These are phyloP conservation scores for Leishmania guyanensis DNA, from an alignment of 208 protist species.

Conservation along the genomic window DNA sequence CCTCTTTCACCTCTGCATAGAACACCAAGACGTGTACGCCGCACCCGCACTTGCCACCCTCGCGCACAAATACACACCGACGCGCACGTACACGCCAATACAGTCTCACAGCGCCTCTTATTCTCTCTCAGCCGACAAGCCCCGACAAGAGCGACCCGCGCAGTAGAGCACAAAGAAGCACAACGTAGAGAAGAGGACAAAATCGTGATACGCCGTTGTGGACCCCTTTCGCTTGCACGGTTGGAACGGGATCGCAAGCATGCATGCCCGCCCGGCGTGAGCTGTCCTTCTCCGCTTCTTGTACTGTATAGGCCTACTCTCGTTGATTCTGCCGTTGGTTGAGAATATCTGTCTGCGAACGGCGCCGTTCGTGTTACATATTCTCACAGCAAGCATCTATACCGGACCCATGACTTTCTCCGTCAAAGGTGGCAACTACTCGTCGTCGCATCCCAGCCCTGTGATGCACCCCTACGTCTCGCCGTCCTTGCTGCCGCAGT, in stretches of 20 bases:
- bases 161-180: too few relatives aligned
- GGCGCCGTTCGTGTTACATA: not conserved
- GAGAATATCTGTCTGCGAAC: not conserved
- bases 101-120: not conserved
- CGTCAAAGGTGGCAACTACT: slow-evolving; percentile 55
- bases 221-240: not conserved
- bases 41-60: not conserved
- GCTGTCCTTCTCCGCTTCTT: not conserved
- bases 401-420: slow-evolving; percentile 65
- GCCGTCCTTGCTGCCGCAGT: slow-evolving; percentile 36
- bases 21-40: not conserved
- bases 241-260: not conserved
- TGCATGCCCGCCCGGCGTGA: not conserved
- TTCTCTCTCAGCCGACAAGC: not conserved
- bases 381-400: not conserved
- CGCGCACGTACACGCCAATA: slow-evolving; percentile 1
- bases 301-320: not conserved
- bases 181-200: too few relatives aligned
- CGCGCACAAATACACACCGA: not conserved
- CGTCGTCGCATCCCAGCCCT: slow-evolving; percentile 49
- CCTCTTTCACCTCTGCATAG: not conserved
- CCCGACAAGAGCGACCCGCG: not conserved
- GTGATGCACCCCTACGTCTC: slow-evolving; percentile 50
- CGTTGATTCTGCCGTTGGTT: not conserved
- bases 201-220: not conserved